Evolutionary conservation across 2,329 filamentous ascomycete species (phyloP).

Genomic region (Claviceps maximensis): DNA sequence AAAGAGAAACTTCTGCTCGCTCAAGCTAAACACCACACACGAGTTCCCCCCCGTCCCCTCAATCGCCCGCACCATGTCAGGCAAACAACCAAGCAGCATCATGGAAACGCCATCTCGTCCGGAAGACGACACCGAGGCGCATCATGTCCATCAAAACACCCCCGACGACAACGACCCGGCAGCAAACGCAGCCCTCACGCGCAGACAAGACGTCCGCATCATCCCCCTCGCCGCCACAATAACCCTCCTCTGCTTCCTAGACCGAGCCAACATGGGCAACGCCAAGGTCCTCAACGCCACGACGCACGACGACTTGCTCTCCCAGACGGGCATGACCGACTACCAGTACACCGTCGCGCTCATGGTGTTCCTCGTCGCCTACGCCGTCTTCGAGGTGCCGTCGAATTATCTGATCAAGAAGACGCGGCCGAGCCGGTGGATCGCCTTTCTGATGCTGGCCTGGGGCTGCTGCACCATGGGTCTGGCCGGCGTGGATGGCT

Average conservation of each 20-base stretch:
- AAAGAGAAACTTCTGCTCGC: no score
- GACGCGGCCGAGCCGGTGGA: constrained; percentile 47
- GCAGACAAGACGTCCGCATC: constrained; percentile 48
- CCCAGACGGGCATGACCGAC: constrained; percentile 46
- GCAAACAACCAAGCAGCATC: no score
- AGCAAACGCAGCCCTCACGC: background rate
- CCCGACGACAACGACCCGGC: background rate
- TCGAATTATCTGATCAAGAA: constrained; percentile 55
- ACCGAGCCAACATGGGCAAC: constrained; percentile 57
- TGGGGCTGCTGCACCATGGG: constrained; percentile 58
- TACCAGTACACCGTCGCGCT: constrained; percentile 47
- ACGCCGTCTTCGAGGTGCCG: constrained; percentile 48
- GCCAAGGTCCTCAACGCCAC: constrained; percentile 52
- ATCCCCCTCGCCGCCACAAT: constrained; percentile 50
- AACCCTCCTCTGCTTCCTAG: constrained; percentile 55
- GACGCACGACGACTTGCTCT: constrained; percentile 47
- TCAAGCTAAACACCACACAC: no score
- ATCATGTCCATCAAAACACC: no score
- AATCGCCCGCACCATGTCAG: no score
- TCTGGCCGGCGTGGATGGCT: constrained; percentile 50
- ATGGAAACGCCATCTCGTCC: no score
- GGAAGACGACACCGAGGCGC: no score
- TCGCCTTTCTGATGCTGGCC: constrained; percentile 51
- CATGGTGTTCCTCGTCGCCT: constrained; percentile 49
- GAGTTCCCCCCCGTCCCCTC: no score